Conservation (phyloP, 1,139 yeast species). For the Nakaseomyces bracarensis region DNA sequence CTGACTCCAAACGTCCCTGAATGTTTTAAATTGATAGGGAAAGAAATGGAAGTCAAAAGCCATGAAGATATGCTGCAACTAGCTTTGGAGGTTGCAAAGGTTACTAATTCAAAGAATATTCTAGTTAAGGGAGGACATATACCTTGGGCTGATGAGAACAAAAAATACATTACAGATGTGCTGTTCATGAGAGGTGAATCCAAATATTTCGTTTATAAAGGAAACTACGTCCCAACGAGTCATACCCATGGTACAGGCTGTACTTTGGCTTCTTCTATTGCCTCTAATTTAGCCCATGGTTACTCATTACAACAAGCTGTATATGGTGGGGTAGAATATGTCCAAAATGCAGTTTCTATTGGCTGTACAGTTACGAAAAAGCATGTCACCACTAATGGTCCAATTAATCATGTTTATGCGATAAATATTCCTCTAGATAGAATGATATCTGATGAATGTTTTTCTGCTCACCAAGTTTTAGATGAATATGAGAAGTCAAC, state of each 20-base stretch:
- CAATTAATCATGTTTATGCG: constrained; percentile 52
- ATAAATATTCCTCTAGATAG: constrained; percentile 33
- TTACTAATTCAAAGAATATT: constrained; percentile 45
- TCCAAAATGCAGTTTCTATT: constrained; percentile 55
- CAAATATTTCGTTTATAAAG: constrained; percentile 40
- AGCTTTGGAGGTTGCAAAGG: constrained; percentile 38
- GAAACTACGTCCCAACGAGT: constrained; percentile 41
- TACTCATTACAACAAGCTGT: constrained; percentile 42
- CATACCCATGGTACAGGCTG: constrained; percentile 91
- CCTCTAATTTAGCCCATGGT: constrained; percentile 62
- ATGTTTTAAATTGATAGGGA: constrained; percentile 37
- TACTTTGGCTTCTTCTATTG: constrained; percentile 73
- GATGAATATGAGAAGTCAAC: constrained; percentile 23
- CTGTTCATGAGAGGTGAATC: constrained; percentile 43
- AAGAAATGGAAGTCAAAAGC: constrained; percentile 19
- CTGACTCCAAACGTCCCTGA: constrained; percentile 75
- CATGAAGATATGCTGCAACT: constrained; percentile 37
- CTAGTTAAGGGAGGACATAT: constrained; percentile 79
- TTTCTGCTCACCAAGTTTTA: constrained; percentile 20
- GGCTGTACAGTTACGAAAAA: constrained; percentile 35
- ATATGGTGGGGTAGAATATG: constrained; percentile 50
- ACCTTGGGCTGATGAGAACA: constrained; percentile 39
- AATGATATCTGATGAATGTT: constrained; percentile 28
- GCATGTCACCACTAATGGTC: constrained; percentile 52
- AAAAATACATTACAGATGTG: constrained; percentile 45